Evolutionary conservation across 2,329 filamentous ascomycete species (phyloP), one percentile per base, ranked within the genome.

Genomic region (Pseudophaeomoniella oleicola): DNA sequence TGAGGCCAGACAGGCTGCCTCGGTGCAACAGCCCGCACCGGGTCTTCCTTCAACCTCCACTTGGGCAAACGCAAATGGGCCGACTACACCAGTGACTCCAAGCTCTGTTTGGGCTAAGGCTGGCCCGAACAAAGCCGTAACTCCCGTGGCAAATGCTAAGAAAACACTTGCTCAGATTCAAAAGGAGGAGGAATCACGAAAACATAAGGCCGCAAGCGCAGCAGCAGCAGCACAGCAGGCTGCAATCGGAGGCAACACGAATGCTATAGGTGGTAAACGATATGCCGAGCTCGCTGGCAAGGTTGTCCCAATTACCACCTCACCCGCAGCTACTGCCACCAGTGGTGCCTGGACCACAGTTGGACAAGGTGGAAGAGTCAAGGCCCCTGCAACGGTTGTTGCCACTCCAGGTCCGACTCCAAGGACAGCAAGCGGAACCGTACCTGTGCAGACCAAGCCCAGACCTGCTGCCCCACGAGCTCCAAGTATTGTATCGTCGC

Each of bases 81-180:
- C 84, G 2, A 73, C 75, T 5, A 72, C 73, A 5, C 63, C 75
- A n/a, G 62, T 66, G 1, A 56, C 65, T 9, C 55, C 63, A 19
- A 39, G 51, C n/a, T 62, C 60, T 2, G 58, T 60, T 6, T 71
- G 68, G 68, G 58, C 59, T 30, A 78, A 72, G 49, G 54, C 66
- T 27, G 18, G 11, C 4, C 9, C 6, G 4, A 19, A 18, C 9
- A 34, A 34, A 13, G 48, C 52, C 16, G 53, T 58, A 31, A 69
- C 67, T 48, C 47, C 54, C 27, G 45, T 53, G 17, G 46, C 58
- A 9, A 45, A 42, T 33, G 47, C 40, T n/a, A 90, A 92, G 67
- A 94, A 94, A 71, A 94, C 86, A 0, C 67, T 96, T 32, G 84
- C 86, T 16, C 88, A 96, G 47, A 96, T 98, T 40, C 90, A 96